Percentiles rank a stretch among this genome's conserved stretches.
phyloP scores from a whole-genome alignment of 2,329 filamentous ascomycete species.

The Monilinia fructigena region DNA sequence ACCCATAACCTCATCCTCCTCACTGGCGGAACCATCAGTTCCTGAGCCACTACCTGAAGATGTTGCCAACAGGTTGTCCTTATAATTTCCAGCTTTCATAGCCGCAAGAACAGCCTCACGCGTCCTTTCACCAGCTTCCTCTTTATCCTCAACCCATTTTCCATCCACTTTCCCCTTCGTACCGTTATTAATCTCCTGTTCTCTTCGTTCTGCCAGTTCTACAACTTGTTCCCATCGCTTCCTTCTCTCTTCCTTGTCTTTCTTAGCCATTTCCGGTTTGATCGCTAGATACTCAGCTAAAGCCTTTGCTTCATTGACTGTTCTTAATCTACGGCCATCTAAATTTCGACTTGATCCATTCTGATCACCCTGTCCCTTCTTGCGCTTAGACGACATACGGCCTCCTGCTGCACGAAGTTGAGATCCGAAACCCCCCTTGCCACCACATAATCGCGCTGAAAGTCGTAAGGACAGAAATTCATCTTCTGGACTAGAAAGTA shows the following conservation, averaged over 20 bases:
- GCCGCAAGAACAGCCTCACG: constrained; percentile 70
- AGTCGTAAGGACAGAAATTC: constrained; percentile 81
- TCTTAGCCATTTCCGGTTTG: constrained; percentile 95
- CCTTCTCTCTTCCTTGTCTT: constrained; percentile 82
- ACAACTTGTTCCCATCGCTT: constrained; percentile 88
- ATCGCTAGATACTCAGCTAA: constrained; percentile 92
- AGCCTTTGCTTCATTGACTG: constrained; percentile 92
- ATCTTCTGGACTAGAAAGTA: constrained; percentile 58
- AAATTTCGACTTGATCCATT: constrained; percentile 91
- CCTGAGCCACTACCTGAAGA: constrained; percentile 41
- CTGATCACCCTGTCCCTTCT: constrained; percentile 77
- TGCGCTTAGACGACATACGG: constrained; percentile 91
- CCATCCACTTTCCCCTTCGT: constrained; percentile 73
- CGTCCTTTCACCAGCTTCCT: constrained; percentile 82
- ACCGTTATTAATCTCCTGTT: constrained; percentile 78
- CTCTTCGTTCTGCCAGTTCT: constrained; percentile 75
- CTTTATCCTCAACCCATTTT: constrained; percentile 93
- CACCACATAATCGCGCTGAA: constrained; percentile 76
- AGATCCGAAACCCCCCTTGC: constrained; percentile 96
- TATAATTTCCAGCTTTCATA: constrained; percentile 63
- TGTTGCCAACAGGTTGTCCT: constrained; percentile 55
- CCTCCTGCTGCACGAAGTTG: constrained; percentile 95
- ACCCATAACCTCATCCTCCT: constrained; percentile 38
- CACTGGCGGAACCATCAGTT: constrained; percentile 29
- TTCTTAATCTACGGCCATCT: constrained; percentile 84